These are phyloP conservation scores for Pholiota adiposa DNA, from an alignment of 1,284 basidiomycete genomes.

Conservation along the genomic window DNA sequence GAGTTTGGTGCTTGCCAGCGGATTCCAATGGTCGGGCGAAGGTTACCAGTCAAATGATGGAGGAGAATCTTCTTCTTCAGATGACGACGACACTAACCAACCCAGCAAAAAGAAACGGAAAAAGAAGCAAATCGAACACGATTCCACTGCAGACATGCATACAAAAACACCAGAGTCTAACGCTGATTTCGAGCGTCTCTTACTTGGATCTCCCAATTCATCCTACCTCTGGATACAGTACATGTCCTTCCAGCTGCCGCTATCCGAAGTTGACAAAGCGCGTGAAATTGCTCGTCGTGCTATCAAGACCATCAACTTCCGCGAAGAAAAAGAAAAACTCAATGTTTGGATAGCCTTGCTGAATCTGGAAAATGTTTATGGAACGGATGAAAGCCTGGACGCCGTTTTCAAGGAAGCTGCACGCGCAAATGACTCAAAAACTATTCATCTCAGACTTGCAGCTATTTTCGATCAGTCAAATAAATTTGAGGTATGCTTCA, in stretches of 20 bases:
- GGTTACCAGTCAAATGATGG: constrained; percentile 39
- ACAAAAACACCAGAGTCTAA: constrained; percentile 87
- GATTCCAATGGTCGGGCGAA: constrained; percentile 72
- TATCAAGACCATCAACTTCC: constrained; percentile 87
- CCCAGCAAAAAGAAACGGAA: constrained; percentile 63
- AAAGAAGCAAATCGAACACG: constrained; percentile 76
- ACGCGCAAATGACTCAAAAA: constrained; percentile 91
- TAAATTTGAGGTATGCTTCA: constrained; percentile 69
- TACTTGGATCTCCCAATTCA: constrained; percentile 96
- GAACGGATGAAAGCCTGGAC: constrained; percentile 82
- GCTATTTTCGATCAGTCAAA: constrained; percentile 84
- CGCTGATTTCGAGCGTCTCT: constrained; percentile 92
- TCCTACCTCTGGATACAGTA: constrained; percentile 99
- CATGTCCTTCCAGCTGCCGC: constrained; percentile 97
- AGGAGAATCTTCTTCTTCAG: constrained; percentile 49
- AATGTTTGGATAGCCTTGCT: constrained; percentile 98
- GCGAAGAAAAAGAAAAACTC: constrained; percentile 95
- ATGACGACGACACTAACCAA: constrained; percentile 38
- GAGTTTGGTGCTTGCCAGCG: constrained; percentile 56
- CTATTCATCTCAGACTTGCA: constrained; percentile 84
- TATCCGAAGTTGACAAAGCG: constrained; percentile 95
- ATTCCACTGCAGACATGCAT: constrained; percentile 87
- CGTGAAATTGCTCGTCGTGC: constrained; percentile 87
- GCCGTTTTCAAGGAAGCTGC: constrained; percentile 88
- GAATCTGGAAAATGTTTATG: constrained; percentile 95